Base-by-base conservation (phyloP, 2,329 filamentous ascomycete genomes). In the Aspergillus transmontanensis region DNA sequence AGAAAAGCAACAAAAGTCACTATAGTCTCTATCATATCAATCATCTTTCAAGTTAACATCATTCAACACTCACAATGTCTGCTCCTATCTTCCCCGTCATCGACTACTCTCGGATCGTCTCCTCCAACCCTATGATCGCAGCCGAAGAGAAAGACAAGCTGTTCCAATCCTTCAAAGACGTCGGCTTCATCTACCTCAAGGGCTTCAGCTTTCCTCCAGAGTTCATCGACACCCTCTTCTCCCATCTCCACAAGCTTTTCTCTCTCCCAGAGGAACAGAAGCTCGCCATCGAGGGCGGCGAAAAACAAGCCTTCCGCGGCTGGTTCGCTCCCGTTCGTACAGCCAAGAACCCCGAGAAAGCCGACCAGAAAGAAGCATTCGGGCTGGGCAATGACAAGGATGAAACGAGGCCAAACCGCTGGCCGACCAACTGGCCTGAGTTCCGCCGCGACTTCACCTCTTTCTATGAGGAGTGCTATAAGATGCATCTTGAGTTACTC, bases 171-270 rank as follows among this genome's bases (percentile, higher is more conserved):
- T 58, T 62, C 55, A 23, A 50, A 19, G 46, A 54, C 16, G 60
- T 62, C 36, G 60, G 60, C 23, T 62, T 62, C 43, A 57, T 62
- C 46, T 62, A 62, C 48, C 60, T 62, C 11, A 30, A 48, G 46
- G 58, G 58, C 26, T 57, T 58, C 55, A 58, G 32, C 6, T 58
- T 62, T 39, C 55, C 60, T 4, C 46, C 48, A n/a, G 57, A 50
- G 34, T 56, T 57, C 21, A 48, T 48, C 10, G 34, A 54, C 1
- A 62, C 57, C 32, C 59, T 61, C 53, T 61, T 61, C 36, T 12
- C 54, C 11, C 59, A 61, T 26, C 34, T 56, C 2, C 41, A 58
- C 21, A 26, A 21, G 16, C 46, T 61, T 46, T 61, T 61, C 54
- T 16, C 30, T 34, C 59, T 61, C 32, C 54, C 59, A 1, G 59